Conservation (phyloP, 1,284 basidiomycete species). For the Mixia osmundae region DNA sequence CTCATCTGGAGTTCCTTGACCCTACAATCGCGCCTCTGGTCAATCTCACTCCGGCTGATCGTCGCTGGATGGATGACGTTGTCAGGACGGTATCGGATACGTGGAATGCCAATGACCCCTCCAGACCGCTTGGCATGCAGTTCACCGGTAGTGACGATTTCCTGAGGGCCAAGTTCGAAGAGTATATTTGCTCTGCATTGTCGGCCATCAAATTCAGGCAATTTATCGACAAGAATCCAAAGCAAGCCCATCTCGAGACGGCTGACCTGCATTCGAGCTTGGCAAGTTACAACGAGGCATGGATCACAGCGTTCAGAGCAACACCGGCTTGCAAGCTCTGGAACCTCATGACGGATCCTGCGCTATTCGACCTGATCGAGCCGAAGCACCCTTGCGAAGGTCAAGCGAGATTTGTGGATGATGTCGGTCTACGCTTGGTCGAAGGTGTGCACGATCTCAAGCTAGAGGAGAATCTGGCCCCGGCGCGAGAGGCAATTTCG, state of each 20-base stretch:
- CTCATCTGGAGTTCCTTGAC: slow-evolving; percentile 60
- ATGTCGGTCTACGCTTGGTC: slow-evolving; percentile 60
- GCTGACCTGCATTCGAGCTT: slow-evolving; percentile 7
- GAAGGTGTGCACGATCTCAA: slow-evolving; percentile 80
- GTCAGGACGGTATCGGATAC: slow-evolving; percentile 57
- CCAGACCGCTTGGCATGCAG: slow-evolving; percentile 36
- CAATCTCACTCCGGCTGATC: slow-evolving; percentile 66
- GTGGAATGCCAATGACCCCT: slow-evolving; percentile 41
- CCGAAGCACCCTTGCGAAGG: slow-evolving; percentile 67
- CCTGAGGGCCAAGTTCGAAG: slow-evolving; percentile 45
- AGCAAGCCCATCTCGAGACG: slow-evolving; percentile 21
- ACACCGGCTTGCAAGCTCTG: slow-evolving; percentile 68
- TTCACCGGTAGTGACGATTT: slow-evolving; percentile 89
- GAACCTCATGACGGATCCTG: slow-evolving; percentile 62
- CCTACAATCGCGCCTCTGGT: slow-evolving; percentile 51
- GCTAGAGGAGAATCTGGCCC: slow-evolving; percentile 65
- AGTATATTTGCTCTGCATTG: slow-evolving; percentile 55
- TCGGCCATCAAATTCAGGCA: slow-evolving; percentile 67
- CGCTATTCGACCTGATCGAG: slow-evolving; percentile 77
- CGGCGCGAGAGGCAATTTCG: slow-evolving; percentile 59
- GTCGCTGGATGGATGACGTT: slow-evolving; percentile 75
- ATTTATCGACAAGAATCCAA: slow-evolving; percentile 32
- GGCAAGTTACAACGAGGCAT: slow-evolving; percentile 56
- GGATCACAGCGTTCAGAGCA: slow-evolving; percentile 57
- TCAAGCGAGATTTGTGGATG: slow-evolving; percentile 61